Percentiles rank a stretch among this genome's conserved stretches.
phyloP scores from a whole-genome alignment of 257 asterid genomes.

The Przewalskia tangutica region DNA sequence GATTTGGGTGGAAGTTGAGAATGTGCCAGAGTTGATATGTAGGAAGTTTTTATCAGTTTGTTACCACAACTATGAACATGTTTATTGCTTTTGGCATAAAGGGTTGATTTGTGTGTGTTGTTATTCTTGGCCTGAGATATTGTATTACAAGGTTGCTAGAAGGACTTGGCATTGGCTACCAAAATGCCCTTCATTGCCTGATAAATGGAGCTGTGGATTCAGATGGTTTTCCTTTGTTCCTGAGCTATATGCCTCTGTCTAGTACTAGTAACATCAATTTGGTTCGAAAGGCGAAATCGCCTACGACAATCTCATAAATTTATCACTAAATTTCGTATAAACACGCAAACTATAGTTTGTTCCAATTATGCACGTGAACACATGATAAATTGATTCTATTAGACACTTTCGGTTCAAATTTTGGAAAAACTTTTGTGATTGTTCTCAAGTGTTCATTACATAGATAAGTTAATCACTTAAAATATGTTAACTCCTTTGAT shows the following conservation, averaged over 20 bases:
- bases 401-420: too few relatives aligned
- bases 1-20: slow-evolving; percentile 46
- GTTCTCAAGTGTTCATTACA: too few relatives aligned
- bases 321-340: too few relatives aligned
- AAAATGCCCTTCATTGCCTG: slow-evolving; percentile 57
- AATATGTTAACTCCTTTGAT: too few relatives aligned
- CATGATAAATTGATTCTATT: too few relatives aligned
- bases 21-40: slow-evolving; percentile 51
- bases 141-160: slow-evolving; percentile 47
- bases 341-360: too few relatives aligned
- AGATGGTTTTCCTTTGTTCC: slow-evolving; percentile 75
- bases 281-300: background rate
- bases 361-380: too few relatives aligned
- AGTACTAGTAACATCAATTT: background rate
- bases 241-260: slow-evolving; percentile 28
- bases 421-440: too few relatives aligned
- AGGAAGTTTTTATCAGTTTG: slow-evolving; percentile 54
- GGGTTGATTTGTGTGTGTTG: slow-evolving; percentile 68
- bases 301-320: too few relatives aligned
- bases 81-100: slow-evolving; percentile 72
- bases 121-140: slow-evolving; percentile 73
- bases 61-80: slow-evolving; percentile 72
- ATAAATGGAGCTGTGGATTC: slow-evolving; percentile 85
- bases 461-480: too few relatives aligned
- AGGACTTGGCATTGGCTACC: slow-evolving; percentile 87